Evolutionary conservation across 2,329 filamentous ascomycete genomes (phyloP), one percentile per base, ranked within the genome.

Genomic region (Aspergillus unguis): DNA sequence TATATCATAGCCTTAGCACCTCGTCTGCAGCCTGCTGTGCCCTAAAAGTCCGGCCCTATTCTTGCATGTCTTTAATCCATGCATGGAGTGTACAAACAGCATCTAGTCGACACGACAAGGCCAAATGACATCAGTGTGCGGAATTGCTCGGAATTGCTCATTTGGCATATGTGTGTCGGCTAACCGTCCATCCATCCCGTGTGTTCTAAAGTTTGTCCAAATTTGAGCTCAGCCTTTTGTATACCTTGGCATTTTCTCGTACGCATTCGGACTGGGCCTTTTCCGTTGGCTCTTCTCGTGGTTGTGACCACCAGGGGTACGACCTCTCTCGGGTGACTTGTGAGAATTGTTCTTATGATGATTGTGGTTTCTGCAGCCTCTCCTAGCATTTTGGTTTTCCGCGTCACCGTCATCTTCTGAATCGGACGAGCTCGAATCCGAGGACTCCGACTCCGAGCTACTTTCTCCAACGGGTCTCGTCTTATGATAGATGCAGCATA

Each of bases 401-500:
- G 54, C 49, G 37, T 72, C 70, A 29, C 65, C 69, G 38, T 75
- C 73, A 10, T 72, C 74, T 44, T 76, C 80, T 4, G 77, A 76
- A n/a, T 77, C 73, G 9, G 77, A 77, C 1, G 77, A 80, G 42
- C 78, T 80, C 10, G 84, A 85, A 25, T 78, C 80, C 10, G 71
- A 70, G 10, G 72, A 73, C 40, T 75, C 71, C 6, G 72, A 75
- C 60, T 77, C 75, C n/a, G 73, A 75, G 54, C 86, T 91, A 31
- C 88, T 94, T 70, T 97, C 92, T 68, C 88, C 90, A 3, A 90
- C 85, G 8, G 80, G 83, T 61, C 87, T 88, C 5, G 90, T 86
- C 55, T 88, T 88, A 75, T 96, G 92, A 75, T 96, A 99, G 71
- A 99, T 99, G 72, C 94, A 99, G 80, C 94, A 99, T n/a, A 97